A percentile compares a stretch with the other conserved stretches of the same genome.
Conservation (phyloP, 2,329 filamentous ascomycete species). For the Ophiostoma himal-ulmi region DNA sequence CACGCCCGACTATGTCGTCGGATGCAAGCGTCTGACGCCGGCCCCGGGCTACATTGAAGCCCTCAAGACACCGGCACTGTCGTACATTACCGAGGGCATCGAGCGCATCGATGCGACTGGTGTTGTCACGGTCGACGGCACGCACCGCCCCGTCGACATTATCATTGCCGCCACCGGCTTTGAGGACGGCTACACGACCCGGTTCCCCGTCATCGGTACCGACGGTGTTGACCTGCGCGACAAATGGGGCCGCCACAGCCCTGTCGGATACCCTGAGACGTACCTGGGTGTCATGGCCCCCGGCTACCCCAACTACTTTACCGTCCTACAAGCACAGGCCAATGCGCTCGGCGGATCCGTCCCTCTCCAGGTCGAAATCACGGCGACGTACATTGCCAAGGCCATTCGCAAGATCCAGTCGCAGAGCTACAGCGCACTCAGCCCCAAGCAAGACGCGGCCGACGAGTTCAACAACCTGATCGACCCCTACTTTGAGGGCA, state of each 20-base stretch:
- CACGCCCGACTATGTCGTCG: conserved; percentile 21
- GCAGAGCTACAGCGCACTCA: conserved; percentile 25
- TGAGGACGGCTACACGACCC: conserved; percentile 27
- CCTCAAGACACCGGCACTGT: conserved; percentile 30
- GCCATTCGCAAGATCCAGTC: conserved; percentile 26
- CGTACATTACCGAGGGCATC: conserved; percentile 32
- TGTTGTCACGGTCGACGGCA: conserved; percentile 29
- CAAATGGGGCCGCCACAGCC: conserved; percentile 23
- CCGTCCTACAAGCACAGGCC: conserved; percentile 23
- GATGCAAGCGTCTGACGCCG: conserved; percentile 30
- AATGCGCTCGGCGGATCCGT: conserved; percentile 25
- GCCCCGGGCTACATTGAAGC: conserved; percentile 30
- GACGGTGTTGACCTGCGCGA: conserved; percentile 23
- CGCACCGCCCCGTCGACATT: conserved; percentile 19
- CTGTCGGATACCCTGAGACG: conserved; percentile 17
- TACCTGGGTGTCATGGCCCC: conserved; percentile 8
- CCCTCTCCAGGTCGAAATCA: conserved; percentile 25
- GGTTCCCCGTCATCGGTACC: conserved; percentile 21
- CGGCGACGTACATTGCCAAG: conserved; percentile 25
- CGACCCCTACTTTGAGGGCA: conserved; percentile 21
- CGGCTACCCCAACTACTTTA: conserved; percentile 4
- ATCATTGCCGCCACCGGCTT: conserved; percentile 33
- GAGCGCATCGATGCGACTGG: conserved; percentile 32
- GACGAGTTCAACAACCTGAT: conserved; percentile 26
- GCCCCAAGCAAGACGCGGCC: conserved; percentile 22